These are phyloP conservation scores for Fomes fomentarius DNA, from an alignment of 1,284 basidiomycete species.

Conservation along the genomic window DNA sequence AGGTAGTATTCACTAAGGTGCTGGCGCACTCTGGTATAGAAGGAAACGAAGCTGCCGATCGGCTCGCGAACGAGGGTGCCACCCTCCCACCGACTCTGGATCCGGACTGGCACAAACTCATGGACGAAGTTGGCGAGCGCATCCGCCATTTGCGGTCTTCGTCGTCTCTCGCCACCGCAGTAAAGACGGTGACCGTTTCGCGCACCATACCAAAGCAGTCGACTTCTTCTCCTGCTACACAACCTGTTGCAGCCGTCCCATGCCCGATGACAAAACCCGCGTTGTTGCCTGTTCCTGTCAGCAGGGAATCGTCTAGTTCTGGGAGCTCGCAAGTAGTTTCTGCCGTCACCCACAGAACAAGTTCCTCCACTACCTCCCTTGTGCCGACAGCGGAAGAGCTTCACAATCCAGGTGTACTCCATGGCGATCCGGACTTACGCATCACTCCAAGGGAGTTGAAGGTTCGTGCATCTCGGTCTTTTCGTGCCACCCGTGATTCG, in stretches of 20 bases:
- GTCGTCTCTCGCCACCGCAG: not conserved
- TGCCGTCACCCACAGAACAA: too few relatives aligned
- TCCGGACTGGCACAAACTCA: slow-evolving; percentile 53
- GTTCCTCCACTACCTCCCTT: too few relatives aligned
- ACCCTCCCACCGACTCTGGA: slow-evolving; percentile 44
- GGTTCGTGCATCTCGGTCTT: too few relatives aligned
- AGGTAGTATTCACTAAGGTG: slow-evolving; percentile 64
- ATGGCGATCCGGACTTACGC: not conserved
- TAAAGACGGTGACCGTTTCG: not conserved
- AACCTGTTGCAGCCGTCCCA: not conserved
- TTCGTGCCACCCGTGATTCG: too few relatives aligned
- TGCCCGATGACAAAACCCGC: too few relatives aligned
- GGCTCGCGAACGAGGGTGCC: slow-evolving; percentile 62
- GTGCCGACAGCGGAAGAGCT: not conserved
- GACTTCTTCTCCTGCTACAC: too few relatives aligned
- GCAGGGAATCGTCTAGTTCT: too few relatives aligned
- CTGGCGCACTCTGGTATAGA: slow-evolving; percentile 68
- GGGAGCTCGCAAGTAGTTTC: too few relatives aligned
- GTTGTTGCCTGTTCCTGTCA: too few relatives aligned
- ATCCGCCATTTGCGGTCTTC: not conserved
- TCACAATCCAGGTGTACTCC: not conserved
- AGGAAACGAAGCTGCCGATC: slow-evolving; percentile 83
- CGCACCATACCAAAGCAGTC: not conserved
- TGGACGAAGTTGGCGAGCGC: slow-evolving; percentile 4
- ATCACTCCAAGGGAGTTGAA: slow-evolving; percentile 11